phyloP scores from a whole-genome alignment of 805 yeast genomes.

The Suhomyces pyralidae region DNA sequence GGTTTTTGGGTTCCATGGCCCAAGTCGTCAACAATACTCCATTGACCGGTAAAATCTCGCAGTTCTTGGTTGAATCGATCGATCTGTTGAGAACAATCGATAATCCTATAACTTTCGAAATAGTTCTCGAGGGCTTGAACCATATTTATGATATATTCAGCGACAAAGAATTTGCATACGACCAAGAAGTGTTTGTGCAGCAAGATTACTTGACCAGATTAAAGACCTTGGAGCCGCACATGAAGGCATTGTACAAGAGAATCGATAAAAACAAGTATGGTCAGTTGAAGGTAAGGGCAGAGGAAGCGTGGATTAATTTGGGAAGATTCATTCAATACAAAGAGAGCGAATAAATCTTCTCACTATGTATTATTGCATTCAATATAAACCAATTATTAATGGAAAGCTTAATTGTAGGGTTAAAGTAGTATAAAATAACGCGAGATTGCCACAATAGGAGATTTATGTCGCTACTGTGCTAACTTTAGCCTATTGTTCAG shows the following conservation, averaged over 20 bases:
- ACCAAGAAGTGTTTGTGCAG: conserved; percentile 61
- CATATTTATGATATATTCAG: conserved; percentile 75
- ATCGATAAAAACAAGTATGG: conserved; percentile 63
- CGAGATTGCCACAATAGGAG: not conserved
- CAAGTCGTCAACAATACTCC: conserved; percentile 42
- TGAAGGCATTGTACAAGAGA: conserved; percentile 53
- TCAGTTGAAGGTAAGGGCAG: conserved; percentile 58
- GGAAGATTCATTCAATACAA: conserved; percentile 80
- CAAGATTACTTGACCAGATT: conserved; percentile 46
- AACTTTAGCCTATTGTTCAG: not conserved
- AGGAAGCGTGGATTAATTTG: conserved; percentile 64
- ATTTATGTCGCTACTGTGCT: too few species aligned
- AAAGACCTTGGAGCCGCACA: conserved; percentile 40
- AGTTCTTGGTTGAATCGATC: conserved; percentile 17
- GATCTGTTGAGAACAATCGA: conserved; percentile 3
- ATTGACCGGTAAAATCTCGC: conserved; percentile 44
- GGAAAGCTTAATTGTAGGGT: conserved; percentile 2
- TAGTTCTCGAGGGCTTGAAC: conserved; percentile 60
- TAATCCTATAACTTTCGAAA: conserved; percentile 24
- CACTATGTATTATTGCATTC: too few species aligned
- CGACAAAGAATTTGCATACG: conserved; percentile 67
- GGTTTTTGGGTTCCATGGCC: conserved; percentile 53
- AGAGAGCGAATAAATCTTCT: conserved; percentile 24
- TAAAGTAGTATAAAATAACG: too few species aligned
- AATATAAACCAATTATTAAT: not conserved